These are phyloP conservation scores for Pythium catenulatum DNA, from an alignment of 352 stramenopile species.

Conservation along the genomic window DNA sequence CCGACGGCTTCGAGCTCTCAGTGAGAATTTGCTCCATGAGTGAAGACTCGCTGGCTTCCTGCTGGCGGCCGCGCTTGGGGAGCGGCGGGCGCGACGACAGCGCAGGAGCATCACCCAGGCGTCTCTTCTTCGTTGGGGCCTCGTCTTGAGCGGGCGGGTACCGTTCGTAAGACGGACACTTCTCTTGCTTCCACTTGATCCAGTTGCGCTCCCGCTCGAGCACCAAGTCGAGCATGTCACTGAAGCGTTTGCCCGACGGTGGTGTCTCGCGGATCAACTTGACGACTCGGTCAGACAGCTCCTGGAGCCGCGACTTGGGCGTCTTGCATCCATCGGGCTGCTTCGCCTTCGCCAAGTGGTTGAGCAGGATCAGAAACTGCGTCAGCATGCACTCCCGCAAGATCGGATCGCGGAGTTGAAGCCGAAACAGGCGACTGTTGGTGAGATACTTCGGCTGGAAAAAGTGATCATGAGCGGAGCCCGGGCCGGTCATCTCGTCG, in stretches of 20 bases:
- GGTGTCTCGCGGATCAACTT: conserved; percentile 91
- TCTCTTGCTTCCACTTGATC: conserved; percentile 95
- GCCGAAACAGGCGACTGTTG: conserved; percentile 93
- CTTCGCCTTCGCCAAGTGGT: conserved; percentile 81
- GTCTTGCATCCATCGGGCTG: conserved; percentile 71
- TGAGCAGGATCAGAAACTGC: conserved; percentile 92
- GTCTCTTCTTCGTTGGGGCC: conserved; percentile 65
- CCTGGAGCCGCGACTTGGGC: conserved; percentile 77
- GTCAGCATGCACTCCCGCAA: conserved; percentile 94
- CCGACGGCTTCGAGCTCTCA: conserved; percentile 83
- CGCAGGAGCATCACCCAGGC: conserved; percentile 61
- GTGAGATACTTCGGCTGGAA: conserved; percentile 96
- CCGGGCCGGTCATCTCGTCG: conserved; percentile 18
- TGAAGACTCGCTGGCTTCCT: conserved; percentile 59
- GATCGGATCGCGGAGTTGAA: conserved; percentile 94
- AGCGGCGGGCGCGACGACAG: conserved; percentile 56
- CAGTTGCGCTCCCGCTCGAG: conserved; percentile 94
- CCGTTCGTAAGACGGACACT: conserved; percentile 89
- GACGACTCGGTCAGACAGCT: conserved; percentile 85
- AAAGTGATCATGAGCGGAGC: conserved; percentile 82
- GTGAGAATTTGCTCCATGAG: conserved; percentile 90
- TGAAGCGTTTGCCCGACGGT: conserved; percentile 91
- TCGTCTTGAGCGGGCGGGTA: conserved; percentile 55
- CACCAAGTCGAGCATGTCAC: conserved; percentile 91
- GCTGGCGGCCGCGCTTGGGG: conserved; percentile 48